A percentile compares a stretch with the other conserved stretches of the same genome.
Conservation (phyloP, 164 flowering plant genomes). For the Vitis labrusca region DNA sequence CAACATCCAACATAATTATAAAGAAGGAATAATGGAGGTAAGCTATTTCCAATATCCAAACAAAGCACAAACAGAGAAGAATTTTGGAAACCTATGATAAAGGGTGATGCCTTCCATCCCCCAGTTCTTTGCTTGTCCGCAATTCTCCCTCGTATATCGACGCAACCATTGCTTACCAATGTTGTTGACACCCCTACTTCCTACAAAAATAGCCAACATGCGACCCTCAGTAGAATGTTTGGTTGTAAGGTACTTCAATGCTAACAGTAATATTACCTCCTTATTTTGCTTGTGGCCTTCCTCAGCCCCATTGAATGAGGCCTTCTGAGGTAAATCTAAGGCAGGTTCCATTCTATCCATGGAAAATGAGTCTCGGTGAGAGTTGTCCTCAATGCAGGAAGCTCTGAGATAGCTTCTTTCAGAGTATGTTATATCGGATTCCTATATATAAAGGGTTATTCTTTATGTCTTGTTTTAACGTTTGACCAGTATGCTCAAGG, state of each 20-base stretch:
- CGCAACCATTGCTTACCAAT: constrained; percentile 57
- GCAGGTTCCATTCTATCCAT: too few species aligned
- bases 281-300: background rate
- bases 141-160: constrained; percentile 48
- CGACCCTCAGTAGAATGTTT: background rate
- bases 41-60: too few species aligned
- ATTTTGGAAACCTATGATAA: constrained; percentile 47
- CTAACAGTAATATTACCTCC: background rate
- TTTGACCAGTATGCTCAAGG: too few species aligned
- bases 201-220: background rate
- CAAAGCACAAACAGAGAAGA: background rate
- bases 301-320: background rate
- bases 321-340: too few species aligned
- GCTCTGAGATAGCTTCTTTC: too few species aligned
- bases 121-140: constrained; percentile 62
- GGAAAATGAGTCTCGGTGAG: too few species aligned
- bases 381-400: too few species aligned
- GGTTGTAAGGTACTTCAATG: background rate
- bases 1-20: background rate
- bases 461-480: too few species aligned
- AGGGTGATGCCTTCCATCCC: constrained; percentile 75
- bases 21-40: too few species aligned
- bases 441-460: too few species aligned
- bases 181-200: background rate
- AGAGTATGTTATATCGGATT: too few species aligned